Percentiles rank a stretch among this genome's conserved stretches.
phyloP scores from a whole-genome alignment of 2,329 filamentous ascomycete genomes.

The Talaromyces verruculosus region DNA sequence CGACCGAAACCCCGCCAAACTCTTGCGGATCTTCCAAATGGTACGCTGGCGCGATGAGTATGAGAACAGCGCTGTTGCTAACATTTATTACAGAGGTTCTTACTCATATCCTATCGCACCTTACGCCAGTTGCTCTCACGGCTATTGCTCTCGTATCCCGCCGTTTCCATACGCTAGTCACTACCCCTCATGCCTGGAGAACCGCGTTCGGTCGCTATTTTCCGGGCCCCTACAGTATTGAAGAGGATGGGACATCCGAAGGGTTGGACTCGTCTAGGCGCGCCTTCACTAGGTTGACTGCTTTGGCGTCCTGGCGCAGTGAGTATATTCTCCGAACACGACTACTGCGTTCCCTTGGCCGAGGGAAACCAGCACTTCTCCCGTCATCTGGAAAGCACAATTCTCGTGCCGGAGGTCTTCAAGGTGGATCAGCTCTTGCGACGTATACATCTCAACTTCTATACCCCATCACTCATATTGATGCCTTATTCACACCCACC shows the following conservation, averaged over 20 bases:
- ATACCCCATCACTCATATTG: slow-evolving; percentile 74
- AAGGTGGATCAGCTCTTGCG: slow-evolving; percentile 70
- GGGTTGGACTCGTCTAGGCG: slow-evolving; percentile 69
- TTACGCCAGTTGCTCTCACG: slow-evolving; percentile 80
- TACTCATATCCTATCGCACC: slow-evolving; percentile 85
- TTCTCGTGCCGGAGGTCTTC: slow-evolving; percentile 55
- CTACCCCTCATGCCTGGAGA: slow-evolving; percentile 89
- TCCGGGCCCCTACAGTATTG: slow-evolving; percentile 66
- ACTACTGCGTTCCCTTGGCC: slow-evolving; percentile 74
- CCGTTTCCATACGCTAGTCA: slow-evolving; percentile 82
- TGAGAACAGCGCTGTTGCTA: neutral
- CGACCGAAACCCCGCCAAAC: slow-evolving; percentile 49
- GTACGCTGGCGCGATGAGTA: slow-evolving; percentile 48
- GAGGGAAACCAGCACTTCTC: slow-evolving; percentile 69
- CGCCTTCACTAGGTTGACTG: slow-evolving; percentile 77
- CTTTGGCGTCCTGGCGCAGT: slow-evolving; percentile 88
- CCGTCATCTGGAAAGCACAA: slow-evolving; percentile 56
- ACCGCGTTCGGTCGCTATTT: slow-evolving; percentile 91
- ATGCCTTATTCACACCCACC: slow-evolving; percentile 71
- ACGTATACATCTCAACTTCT: slow-evolving; percentile 84
- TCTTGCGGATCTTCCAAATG: slow-evolving; percentile 72
- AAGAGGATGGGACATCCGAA: slow-evolving; percentile 49
- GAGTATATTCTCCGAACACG: slow-evolving; percentile 90
- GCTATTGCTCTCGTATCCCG: slow-evolving; percentile 82
- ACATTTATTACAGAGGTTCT: slow-evolving; percentile 70